Evolutionary conservation across 805 yeast genomes (phyloP).

Genomic region (Spathaspora boniae): DNA sequence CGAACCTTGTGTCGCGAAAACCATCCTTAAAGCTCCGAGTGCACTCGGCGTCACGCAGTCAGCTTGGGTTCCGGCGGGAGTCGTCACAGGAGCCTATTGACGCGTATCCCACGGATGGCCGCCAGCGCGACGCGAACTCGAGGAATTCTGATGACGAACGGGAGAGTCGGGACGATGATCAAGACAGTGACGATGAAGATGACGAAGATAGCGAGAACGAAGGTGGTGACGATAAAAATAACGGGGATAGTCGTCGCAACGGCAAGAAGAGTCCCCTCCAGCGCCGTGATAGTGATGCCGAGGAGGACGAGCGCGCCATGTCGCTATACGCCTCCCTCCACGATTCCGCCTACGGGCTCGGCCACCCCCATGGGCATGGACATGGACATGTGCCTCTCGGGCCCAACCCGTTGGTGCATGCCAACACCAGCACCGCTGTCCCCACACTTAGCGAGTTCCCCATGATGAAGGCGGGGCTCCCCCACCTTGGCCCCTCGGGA

Average conservation of each 20-base stretch:
- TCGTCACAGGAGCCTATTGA: slow-evolving; percentile 9
- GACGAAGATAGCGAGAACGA: slow-evolving; percentile 24
- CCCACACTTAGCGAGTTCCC: slow-evolving; percentile 45
- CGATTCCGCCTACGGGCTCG: too few species aligned
- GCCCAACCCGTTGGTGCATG: slow-evolving; percentile 5
- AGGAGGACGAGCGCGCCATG: slow-evolving; percentile 69
- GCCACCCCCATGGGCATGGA: too few species aligned
- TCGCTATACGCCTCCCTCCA: slow-evolving; percentile 57
- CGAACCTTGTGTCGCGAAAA: slow-evolving; percentile 18
- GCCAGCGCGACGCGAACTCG: too few species aligned
- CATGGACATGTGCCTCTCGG: slow-evolving; percentile 19
- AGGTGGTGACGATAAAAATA: slow-evolving; percentile 41
- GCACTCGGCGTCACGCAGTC: slow-evolving; percentile 15
- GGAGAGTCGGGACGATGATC: slow-evolving; percentile 1
- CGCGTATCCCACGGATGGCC: too few species aligned
- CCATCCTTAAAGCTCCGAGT: slow-evolving; percentile 13
- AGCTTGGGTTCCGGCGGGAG: slow-evolving; percentile 9
- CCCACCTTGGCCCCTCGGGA: slow-evolving; percentile 11
- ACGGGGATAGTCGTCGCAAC: slow-evolving; percentile 10
- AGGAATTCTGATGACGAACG: slow-evolving; percentile 6
- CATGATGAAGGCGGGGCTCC: slow-evolving; percentile 18
- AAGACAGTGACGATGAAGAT: slow-evolving; percentile 2
- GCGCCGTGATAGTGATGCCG: slow-evolving; percentile 31
- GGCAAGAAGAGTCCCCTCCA: too few species aligned
- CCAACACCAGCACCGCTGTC: slow-evolving; percentile 23